Base-by-base conservation (phyloP, 805 yeast genomes). In the Clavispora carvajalis region DNA sequence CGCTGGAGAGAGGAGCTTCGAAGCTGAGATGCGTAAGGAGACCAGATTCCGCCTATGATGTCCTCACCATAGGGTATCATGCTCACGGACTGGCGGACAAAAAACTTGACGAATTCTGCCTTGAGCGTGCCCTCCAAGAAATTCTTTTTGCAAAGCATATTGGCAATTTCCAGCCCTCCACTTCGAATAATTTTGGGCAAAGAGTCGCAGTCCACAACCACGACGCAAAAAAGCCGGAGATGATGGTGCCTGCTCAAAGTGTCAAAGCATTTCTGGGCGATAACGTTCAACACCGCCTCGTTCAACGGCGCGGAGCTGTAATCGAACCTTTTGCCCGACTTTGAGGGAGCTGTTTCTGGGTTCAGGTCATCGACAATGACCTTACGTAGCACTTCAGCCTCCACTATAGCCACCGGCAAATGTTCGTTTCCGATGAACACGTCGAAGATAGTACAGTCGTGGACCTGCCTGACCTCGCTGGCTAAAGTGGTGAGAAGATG, bases 381-480 rank as follows among this genome's bases (percentile, higher is more conserved):
- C 41, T 65, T 69, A 18, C 72, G 41, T 3, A 62, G 55, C 3
- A 69, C 70, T 39, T 67, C 73, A 0, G 91, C 80, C 57, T 93
- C 99, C 16, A 93, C 77, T 2, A 91, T 79, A 5, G 90, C 84
- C 4, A 89, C 89, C 0, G 96, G 86, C 19, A 91, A 67, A 54
- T 84, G 83, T 54, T 88, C 96, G 37, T 80, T 82, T 33, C 85
- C 88, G 36, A 85, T 76, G 43, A 74, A 76, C 2, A 87, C 74
- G 54, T 93, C 97, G 62, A 93, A 93, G 15, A 93, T 89, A 1
- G 97, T 83, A 46, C 96, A 87, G 53, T 93, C 99, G 39, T 81
- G 82, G 0, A 90, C 82, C 33, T 84, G 82, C 18, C 88, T 76
- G 4, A 93, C 86, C 33, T 82, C 83, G 42, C 88, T 71, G 12